Evolutionary conservation across 768 basidiomycete species (phyloP).

Genomic region (Rhizopogon vinicolor): DNA sequence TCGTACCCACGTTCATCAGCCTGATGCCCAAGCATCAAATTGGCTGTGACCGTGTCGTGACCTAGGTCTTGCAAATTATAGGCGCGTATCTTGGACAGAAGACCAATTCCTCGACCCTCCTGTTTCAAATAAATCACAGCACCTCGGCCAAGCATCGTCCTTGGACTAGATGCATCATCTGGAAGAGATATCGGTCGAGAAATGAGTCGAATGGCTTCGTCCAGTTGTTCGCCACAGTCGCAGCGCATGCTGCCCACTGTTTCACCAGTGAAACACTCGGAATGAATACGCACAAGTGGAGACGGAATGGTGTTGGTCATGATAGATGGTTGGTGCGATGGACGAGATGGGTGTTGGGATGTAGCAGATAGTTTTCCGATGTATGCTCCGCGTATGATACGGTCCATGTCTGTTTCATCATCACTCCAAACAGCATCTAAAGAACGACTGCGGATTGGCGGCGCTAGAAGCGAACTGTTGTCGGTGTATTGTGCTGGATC

Average conservation of each 20-base stretch:
- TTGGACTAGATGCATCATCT: slow-evolving; percentile 23
- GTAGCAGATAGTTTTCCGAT: slow-evolving; percentile 72
- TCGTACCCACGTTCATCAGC: slow-evolving; percentile 95
- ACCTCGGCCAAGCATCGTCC: slow-evolving; percentile 75
- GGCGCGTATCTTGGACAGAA: slow-evolving; percentile 92
- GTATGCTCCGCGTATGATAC: slow-evolving; percentile 91
- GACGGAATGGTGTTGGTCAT: slow-evolving; percentile 42
- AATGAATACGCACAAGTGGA: slow-evolving; percentile 93
- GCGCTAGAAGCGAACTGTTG: slow-evolving; percentile 29
- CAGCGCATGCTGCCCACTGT: slow-evolving; percentile 98
- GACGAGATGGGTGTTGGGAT: slow-evolving; percentile 40
- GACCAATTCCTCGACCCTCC: slow-evolving; percentile 95
- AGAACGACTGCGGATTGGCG: slow-evolving; percentile 74
- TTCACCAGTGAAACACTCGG: slow-evolving; percentile 98
- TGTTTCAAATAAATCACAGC: slow-evolving; percentile 94
- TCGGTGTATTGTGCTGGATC: slow-evolving; percentile 81
- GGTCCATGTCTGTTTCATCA: slow-evolving; percentile 88
- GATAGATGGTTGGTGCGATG: slow-evolving; percentile 10
- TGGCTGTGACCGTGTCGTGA: slow-evolving; percentile 98
- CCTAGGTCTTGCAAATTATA: slow-evolving; percentile 98
- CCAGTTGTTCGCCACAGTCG: slow-evolving; percentile 97
- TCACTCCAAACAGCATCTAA: slow-evolving; percentile 84
- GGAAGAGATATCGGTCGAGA: slow-evolving; percentile 56
- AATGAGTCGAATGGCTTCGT: slow-evolving; percentile 93
- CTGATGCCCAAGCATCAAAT: slow-evolving; percentile 89